Base-by-base conservation (phyloP, 106 monocot species). In the Chionographis japonica region DNA sequence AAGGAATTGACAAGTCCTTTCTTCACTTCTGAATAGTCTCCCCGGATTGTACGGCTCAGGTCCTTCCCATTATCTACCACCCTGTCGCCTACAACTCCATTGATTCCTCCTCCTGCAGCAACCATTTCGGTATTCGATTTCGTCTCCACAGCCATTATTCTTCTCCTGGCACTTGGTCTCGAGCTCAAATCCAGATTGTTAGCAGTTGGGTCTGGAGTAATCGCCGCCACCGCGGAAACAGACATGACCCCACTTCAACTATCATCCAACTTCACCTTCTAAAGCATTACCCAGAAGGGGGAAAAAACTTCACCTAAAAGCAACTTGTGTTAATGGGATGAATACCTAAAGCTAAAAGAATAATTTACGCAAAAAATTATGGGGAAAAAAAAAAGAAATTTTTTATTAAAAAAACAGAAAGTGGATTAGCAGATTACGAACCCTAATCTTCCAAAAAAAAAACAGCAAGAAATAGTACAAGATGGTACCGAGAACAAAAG, bases 11-110 rank as follows among this genome's bases (percentile, higher is more conserved):
- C 46, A 10, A 71, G 12, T 50, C 42, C 52, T 72, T 68, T 63
- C 65, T 79, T 12, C 76, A 13, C 56, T 68, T 85, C 17, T 76
- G 78, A 56, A 87, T 27, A 6, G 73, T 83, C 90, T 50, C 78
- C 90, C 49, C 72, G 77, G 39, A 83, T 77, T 12, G 80, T 74
- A 55, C 84, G 81, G 79, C 71, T 86, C 14, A 78, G 66, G 56
- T 94, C 84, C 63, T 78, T 90, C 57, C 74, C 83, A 66, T 72
- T 75, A 11, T n/a, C 41, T 14, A 27, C 27, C 27, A 27, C 27
- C 27, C 27, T 27, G 27, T 27, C 27, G 1, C 58, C 63, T 27
- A 17, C 58, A 9, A 39, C 39, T 38, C 70, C 76, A 68, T 84
- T 71, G 51, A 65, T 27, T 27, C 27, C 27, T 59, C 68, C 82